phyloP scores from a whole-genome alignment of 2,329 filamentous ascomycete genomes.

The Fusarium drepaniforme region DNA sequence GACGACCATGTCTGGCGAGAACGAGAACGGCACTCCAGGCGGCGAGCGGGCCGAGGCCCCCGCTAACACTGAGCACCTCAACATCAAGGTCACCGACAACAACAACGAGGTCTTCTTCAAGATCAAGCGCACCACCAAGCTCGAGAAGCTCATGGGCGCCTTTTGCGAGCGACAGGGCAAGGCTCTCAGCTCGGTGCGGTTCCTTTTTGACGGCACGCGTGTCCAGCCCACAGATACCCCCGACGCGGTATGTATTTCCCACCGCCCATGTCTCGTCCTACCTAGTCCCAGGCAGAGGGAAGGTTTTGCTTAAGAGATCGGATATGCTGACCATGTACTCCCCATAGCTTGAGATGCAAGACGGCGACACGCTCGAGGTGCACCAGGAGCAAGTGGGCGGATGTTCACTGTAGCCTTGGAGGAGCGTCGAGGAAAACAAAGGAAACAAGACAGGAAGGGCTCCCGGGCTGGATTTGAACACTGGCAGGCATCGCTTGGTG shows the following conservation, averaged over 20 bases:
- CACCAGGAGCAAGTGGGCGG: constrained; percentile 99
- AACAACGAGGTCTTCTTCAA: constrained; percentile 99
- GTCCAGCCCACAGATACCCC: constrained; percentile 92
- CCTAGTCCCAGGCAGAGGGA: background rate
- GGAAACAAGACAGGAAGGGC: constrained; percentile 13
- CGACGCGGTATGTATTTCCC: constrained; percentile 78
- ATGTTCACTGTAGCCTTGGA: constrained; percentile 37
- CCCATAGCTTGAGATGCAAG: constrained; percentile 92
- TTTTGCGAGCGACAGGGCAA: constrained; percentile 98
- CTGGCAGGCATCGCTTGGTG: constrained; percentile 35
- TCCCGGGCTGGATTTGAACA: constrained; percentile 31
- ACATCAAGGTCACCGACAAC: constrained; percentile 99
- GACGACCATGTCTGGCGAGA: constrained; percentile 59
- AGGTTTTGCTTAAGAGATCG: background rate
- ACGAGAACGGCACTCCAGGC: constrained; percentile 63
- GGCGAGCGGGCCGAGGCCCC: constrained; percentile 58
- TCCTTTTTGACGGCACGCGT: constrained; percentile 95
- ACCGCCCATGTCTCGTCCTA: background rate
- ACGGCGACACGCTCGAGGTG: constrained; percentile 96
- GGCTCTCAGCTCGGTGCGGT: constrained; percentile 84
- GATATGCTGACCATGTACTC: constrained; percentile 20
- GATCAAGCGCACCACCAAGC: constrained; percentile 95
- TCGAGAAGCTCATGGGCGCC: constrained; percentile 98
- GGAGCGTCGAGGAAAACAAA: background rate
- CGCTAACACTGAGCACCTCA: constrained; percentile 82